A percentile compares a stretch with the other conserved stretches of the same genome.
Conservation (phyloP, 495 filamentous ascomycete species). For the Neurospora cerealis region DNA sequence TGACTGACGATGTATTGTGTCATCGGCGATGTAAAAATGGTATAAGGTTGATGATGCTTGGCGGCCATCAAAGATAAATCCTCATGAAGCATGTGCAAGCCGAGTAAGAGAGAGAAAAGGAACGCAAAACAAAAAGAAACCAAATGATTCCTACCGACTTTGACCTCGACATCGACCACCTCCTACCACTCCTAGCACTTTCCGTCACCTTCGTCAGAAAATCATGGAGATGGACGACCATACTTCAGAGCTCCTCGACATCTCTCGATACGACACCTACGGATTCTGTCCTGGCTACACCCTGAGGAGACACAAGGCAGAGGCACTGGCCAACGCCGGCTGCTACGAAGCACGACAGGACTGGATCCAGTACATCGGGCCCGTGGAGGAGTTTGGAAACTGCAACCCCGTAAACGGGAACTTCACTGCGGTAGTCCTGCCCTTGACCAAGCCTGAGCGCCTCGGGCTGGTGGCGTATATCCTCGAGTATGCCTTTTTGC, state of each 20-base stretch:
- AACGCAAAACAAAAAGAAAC: neutral
- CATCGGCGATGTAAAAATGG: neutral
- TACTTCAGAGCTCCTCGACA: neutral
- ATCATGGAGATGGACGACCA: neutral
- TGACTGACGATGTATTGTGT: neutral
- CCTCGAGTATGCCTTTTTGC: neutral
- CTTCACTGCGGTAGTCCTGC: neutral
- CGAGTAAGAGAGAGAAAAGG: neutral
- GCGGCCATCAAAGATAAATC: neutral
- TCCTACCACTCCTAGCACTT: neutral
- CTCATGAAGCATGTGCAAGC: neutral
- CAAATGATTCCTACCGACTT: neutral
- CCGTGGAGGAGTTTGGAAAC: neutral
- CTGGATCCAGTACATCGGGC: slow-evolving; percentile 1
- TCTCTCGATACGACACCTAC: neutral
- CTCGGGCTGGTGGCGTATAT: neutral
- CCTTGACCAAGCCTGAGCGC: neutral
- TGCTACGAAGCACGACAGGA: slow-evolving; percentile 4
- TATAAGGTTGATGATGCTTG: neutral
- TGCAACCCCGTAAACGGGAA: neutral
- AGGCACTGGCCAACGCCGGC: slow-evolving; percentile 1
- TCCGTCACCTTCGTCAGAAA: neutral
- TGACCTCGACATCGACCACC: neutral
- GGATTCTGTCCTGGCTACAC: neutral
- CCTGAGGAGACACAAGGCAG: neutral